Percentiles rank a stretch among this genome's conserved stretches.
Evolutionary conservation across 306 rosid genomes (phyloP).

Genomic region (Sindora glabra): DNA sequence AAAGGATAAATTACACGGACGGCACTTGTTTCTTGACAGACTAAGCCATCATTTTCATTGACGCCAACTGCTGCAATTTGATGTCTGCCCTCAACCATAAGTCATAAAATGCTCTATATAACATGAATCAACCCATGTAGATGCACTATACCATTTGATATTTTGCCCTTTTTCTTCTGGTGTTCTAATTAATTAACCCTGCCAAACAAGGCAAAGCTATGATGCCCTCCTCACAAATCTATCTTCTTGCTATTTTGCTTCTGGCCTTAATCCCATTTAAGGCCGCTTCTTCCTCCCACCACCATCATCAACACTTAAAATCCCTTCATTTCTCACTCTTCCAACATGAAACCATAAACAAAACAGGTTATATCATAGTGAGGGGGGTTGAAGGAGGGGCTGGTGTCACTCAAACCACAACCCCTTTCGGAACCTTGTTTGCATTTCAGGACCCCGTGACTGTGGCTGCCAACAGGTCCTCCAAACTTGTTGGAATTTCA

Average conservation of each 20-base stretch:
- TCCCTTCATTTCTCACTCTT: conserved; percentile 61
- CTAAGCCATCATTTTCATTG: conserved; percentile 13
- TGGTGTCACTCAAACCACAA: conserved; percentile 32
- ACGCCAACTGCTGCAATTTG: neutral
- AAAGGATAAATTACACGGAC: too few relatives aligned
- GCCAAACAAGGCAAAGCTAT: neutral
- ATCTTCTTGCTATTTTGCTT: conserved; percentile 10
- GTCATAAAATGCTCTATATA: neutral
- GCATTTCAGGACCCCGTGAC: conserved; percentile 66
- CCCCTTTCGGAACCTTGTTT: conserved; percentile 59
- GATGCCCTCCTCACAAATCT: neutral
- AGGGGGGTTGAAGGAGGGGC: conserved; percentile 39
- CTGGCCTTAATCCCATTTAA: conserved; percentile 9
- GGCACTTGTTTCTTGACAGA: too few relatives aligned
- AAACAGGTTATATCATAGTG: conserved; percentile 57
- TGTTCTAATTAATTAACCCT: neutral
- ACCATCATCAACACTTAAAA: conserved; percentile 25
- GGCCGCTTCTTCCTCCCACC: conserved; percentile 9
- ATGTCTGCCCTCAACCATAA: neutral
- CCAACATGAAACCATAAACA: conserved; percentile 69
- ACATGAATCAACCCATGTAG: neutral
- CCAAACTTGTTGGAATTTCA: conserved; percentile 45
- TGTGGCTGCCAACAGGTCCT: conserved; percentile 24
- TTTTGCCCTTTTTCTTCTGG: neutral
- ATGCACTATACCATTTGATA: conserved; percentile 3